Evolutionary conservation across 805 yeast genomes (phyloP), one percentile per base, ranked within the genome.

Genomic region (Saturnispora serradocipensis): DNA sequence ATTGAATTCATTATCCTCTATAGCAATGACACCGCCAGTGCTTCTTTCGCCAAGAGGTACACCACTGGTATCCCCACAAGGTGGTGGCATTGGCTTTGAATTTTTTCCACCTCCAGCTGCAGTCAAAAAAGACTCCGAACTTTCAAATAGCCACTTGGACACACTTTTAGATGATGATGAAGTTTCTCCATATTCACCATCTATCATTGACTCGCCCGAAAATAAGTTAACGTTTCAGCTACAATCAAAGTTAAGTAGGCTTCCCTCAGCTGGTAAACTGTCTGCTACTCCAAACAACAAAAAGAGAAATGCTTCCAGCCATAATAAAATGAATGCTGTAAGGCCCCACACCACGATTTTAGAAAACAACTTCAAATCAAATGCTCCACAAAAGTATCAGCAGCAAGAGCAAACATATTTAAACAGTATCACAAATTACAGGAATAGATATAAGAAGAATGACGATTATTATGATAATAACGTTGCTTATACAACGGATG

Each of bases 391-490:
- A 50, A 73, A 71, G 56, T 78, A 77, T 60, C 67, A 74, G 48
- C 78, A 77, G 36, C 82, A 78, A 58, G 83, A 78, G 59, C 71
- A 70, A 58, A 71, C 75, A 42, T 78, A 78, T 56, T 65, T 78
- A 52, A 69, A 68, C 25, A 74, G 76, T 46, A 75, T 78, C 53
- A 64, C 61, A 18, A 63, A 63, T 43, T 63, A 60, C 48, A 63
- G 56, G 54, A 64, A 69, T 51, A 58, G 60, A 45, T 65, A 62
- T 48, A 58, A 59, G 27, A 62, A 60, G 49, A 74, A 68, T 22
- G 81, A 78, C 55, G 82, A 78, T 57, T 77, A 77, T 58, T 77
- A 77, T 58, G 76, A 78, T 47, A 76, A 75, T 3, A 75, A 77
- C 43, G 40, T 51, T 4, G 47, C 53, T 2, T 27, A 38, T 30